Percentiles rank a stretch among this genome's conserved stretches.
These are phyloP conservation scores for Pleomassaria siparia DNA, from an alignment of 2,329 filamentous ascomycete genomes.

Conservation along the genomic window DNA sequence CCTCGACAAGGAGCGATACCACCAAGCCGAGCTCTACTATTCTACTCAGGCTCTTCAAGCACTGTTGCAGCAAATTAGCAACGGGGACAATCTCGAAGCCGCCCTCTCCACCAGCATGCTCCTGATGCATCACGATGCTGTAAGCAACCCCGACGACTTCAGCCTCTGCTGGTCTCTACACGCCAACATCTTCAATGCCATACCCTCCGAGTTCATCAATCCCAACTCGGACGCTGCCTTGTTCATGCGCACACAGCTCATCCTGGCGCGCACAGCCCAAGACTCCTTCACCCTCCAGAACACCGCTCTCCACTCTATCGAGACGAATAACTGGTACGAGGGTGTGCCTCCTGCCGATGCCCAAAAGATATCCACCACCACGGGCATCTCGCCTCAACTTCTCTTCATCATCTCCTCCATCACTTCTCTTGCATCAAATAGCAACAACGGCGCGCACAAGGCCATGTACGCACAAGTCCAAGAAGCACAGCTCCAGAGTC, in stretches of 20 bases:
- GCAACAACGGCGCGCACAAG: constrained; percentile 16
- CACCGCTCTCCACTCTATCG: constrained; percentile 26
- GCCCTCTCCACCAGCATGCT: constrained; percentile 37
- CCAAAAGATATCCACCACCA: constrained; percentile 24
- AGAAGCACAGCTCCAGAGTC: constrained; percentile 26
- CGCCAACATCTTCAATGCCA: constrained; percentile 35
- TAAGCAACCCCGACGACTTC: constrained; percentile 27
- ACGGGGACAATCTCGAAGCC: constrained; percentile 29
- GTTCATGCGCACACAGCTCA: constrained; percentile 33
- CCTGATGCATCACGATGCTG: constrained; percentile 33
- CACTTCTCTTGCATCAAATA: constrained; percentile 24
- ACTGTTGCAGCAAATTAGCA: constrained; percentile 29
- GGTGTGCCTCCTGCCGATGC: constrained; percentile 20
- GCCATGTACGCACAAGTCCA: constrained; percentile 27
- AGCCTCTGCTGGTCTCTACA: constrained; percentile 37
- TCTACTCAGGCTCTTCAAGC: constrained; percentile 34
- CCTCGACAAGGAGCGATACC: constrained; percentile 28
- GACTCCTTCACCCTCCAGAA: constrained; percentile 21
- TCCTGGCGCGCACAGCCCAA: constrained; percentile 32
- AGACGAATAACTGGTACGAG: constrained; percentile 29
- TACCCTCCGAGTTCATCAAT: constrained; percentile 23
- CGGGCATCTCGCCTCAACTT: constrained; percentile 33
- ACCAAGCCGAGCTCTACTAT: constrained; percentile 37
- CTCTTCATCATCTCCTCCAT: constrained; percentile 32
- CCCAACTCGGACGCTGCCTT: constrained; percentile 28